phyloP scores from a whole-genome alignment of 352 stramenopile genomes.

The Lagenidium sp. region DNA sequence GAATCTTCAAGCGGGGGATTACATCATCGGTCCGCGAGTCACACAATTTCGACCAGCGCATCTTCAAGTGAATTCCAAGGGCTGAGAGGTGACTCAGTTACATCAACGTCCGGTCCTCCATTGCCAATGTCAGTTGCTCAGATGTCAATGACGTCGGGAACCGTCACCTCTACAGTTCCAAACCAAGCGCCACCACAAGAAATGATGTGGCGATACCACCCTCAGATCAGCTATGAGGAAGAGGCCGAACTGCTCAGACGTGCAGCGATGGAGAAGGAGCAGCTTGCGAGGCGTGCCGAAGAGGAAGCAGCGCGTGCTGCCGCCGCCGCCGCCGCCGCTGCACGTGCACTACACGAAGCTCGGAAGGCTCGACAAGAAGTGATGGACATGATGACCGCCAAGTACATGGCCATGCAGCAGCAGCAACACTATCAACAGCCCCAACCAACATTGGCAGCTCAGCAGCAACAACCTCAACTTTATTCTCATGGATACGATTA shows the following conservation, averaged over 20 bases:
- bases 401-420: constrained; percentile 71
- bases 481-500: constrained; percentile 28
- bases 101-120: no score
- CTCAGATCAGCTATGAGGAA: constrained; percentile 68
- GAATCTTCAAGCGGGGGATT: no score
- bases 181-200: no score
- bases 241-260: constrained; percentile 60
- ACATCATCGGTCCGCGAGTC: no score
- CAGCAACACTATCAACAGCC: constrained; percentile 26
- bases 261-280: constrained; percentile 49
- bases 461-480: constrained; percentile 9
- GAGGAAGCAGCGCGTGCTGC: constrained; percentile 72
- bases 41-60: no score
- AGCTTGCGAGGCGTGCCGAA: constrained; percentile 55
- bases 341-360: constrained; percentile 63
- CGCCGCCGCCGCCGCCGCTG: constrained; percentile 54
- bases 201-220: constrained; percentile 63
- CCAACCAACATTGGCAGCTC: constrained; percentile 17
- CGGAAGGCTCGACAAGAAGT: constrained; percentile 72
- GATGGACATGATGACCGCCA: constrained; percentile 71
- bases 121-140: no score
- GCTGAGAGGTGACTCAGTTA: no score
- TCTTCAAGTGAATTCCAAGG: no score
- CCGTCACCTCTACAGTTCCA: no score
- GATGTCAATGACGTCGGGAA: no score